Evolutionary conservation across 805 yeast genomes (phyloP), one percentile per base, ranked within the genome.

Genomic region (Ogataea siamensis): DNA sequence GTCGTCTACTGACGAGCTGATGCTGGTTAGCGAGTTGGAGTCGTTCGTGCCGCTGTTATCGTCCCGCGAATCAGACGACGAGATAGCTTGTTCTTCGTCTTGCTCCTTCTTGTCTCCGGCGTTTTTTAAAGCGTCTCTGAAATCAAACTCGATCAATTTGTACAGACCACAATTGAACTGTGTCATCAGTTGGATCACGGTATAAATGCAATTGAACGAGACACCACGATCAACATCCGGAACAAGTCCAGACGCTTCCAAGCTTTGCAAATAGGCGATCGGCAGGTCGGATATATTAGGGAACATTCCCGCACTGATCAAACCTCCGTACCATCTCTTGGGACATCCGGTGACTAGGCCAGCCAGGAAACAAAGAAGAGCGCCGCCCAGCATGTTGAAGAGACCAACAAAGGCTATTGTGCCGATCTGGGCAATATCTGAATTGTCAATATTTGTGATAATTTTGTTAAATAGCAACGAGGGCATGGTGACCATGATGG

Each of bases 261-360:
- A 63, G 2, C 91, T 82, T 52, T 81, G 87, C 24, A 80, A 58
- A 49, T 87, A 87, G 0, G 95, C 95, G 49, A 87, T 83, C 0
- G 96, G 95, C 39, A 87, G 67, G 62, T 87, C 95, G 11, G 88
- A 76, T 29, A 83, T 78, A 54, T 87, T 87, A 29, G 88, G 89
- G 53, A 86, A 76, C 20, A 83, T 66, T 0, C 91, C 87, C 7
- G 84, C 87, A 19, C 81, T 71, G 5, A 83, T 45, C 11, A 50
- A 37, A 0, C 95, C 95, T 37, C 95, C 93, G 17, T 72, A 63
- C 91, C 94, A 87, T 25, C 73, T 62, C 42, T 71, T 73, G 3
- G 95, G 95, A 5, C 77, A 74, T 5, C 78, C 78, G 3, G 86
- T 70, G 1, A 70, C 49, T 16, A 70, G 47, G 19, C 73, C 64